Conservation (phyloP, 192 early-diverging fungal genomes). For the Mortierella claussenii region DNA sequence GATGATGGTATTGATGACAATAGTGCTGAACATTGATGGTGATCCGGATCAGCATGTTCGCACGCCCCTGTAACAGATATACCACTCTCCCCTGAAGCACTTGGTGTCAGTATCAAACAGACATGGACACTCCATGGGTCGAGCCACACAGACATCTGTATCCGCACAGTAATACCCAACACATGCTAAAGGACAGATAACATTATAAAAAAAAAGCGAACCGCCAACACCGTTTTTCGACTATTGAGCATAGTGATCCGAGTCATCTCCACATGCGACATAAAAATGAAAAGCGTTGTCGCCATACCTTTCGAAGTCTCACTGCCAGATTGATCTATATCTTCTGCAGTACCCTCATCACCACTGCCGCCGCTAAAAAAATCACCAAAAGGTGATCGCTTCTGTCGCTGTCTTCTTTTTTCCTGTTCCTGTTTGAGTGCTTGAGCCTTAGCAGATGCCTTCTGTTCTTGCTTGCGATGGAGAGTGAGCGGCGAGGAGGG, state of each 20-base stretch:
- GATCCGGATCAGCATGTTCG: slow-evolving; percentile 11
- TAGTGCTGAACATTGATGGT: too few species aligned
- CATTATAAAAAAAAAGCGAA: slow-evolving; percentile 1
- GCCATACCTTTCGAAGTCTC: neutral
- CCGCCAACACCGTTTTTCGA: neutral
- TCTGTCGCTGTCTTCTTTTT: neutral
- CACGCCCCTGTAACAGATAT: slow-evolving; percentile 27
- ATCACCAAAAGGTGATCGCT: slow-evolving; percentile 19
- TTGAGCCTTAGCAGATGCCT: neutral
- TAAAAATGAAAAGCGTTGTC: too few species aligned
- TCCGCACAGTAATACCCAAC: slow-evolving; percentile 38
- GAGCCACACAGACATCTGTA: slow-evolving; percentile 30
- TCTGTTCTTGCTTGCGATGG: neutral
- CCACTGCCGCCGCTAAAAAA: slow-evolving; percentile 16
- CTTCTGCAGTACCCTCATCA: neutral
- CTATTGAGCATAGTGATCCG: too few species aligned
- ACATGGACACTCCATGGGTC: slow-evolving; percentile 38
- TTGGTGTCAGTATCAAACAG: slow-evolving; percentile 27
- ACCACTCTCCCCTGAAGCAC: slow-evolving; percentile 37
- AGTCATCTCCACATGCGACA: too few species aligned
- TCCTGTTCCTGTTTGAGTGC: slow-evolving; percentile 2
- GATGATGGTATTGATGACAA: too few species aligned
- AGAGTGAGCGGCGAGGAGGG: neutral
- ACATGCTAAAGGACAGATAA: slow-evolving; percentile 5
- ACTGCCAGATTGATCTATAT: neutral